Evolutionary conservation across 2,329 filamentous ascomycete genomes (phyloP), one percentile per base, ranked within the genome.

Genomic region (Arthrobotrys pseudoclavata): DNA sequence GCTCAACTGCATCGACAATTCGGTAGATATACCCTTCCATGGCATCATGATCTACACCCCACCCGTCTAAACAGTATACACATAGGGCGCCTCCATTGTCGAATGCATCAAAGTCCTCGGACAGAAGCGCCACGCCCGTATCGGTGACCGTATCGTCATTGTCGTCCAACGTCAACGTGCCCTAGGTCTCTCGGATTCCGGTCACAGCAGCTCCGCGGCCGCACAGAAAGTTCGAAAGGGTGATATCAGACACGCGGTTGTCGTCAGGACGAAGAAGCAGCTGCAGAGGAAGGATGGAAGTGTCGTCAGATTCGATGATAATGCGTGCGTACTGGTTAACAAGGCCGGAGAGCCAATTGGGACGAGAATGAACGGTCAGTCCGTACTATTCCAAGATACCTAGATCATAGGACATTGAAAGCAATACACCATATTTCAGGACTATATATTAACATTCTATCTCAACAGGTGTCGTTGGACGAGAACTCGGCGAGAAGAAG

Each of bases 1-100:
- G 89, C 89, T 99, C 82, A 97, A 96, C 86, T 98, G 96, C 91
- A 98, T 99, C 89, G 96, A 99, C 91, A 99, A 97, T 87, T 98
- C 96, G 80, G 96, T 77, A 77, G 24, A n/a, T 55, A 29, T 22
- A 24, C 63, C 45, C 57, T n/a, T 42, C 62, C 63, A 42, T 52
- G 18, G 20, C 13, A 40, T 24, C 18, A 47, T 37, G 5, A 45
- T 34, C 31, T 34, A 34, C 29, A n/a, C 47, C 37, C 37, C 24
- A 29, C 31, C 47, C 6, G 26, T 57, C 72, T 61, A 66, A 76
- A 52, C 47, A n/a, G n/a, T 13, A 31, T 24, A n/a, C 20, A 12
- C 24, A 45, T 45, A 77, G 74, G 74, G 96, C 84, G 96, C 96
- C 81, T 94, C 96, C 82, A 88, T 99, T 81, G 96, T 98, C 86